Evolutionary conservation across 768 basidiomycete species (phyloP).

Genomic region (Tricholoma matsutake): DNA sequence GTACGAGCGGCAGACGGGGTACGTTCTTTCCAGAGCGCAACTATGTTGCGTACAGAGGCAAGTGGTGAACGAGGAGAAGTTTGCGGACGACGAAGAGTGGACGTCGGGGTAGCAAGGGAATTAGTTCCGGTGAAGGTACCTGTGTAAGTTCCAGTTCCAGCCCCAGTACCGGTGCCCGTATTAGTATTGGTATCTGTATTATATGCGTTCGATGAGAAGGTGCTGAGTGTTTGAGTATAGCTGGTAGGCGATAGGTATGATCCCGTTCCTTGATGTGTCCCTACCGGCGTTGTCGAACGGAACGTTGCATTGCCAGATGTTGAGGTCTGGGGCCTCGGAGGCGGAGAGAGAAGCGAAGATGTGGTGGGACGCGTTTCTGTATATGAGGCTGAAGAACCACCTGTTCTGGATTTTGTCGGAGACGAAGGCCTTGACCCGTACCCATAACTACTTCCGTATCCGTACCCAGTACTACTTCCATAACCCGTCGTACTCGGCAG

Average conservation of each 20-base stretch:
- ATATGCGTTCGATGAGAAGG: slow-evolving; percentile 31
- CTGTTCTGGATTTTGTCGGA: slow-evolving; percentile 38
- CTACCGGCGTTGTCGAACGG: slow-evolving; percentile 28
- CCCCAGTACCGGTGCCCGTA: slow-evolving; percentile 30
- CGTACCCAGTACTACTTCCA: slow-evolving; percentile 27
- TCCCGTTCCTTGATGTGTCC: slow-evolving; percentile 24
- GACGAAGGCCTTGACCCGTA: slow-evolving; percentile 44
- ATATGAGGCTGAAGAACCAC: slow-evolving; percentile 33
- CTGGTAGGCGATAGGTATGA: slow-evolving; percentile 34
- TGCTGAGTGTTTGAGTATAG: slow-evolving; percentile 36
- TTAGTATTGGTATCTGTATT: slow-evolving; percentile 26
- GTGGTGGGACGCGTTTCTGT: slow-evolving; percentile 28
- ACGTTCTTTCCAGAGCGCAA: slow-evolving; percentile 78
- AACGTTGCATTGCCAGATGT: slow-evolving; percentile 23
- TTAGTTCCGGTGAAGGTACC: slow-evolving; percentile 35
- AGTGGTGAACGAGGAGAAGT: slow-evolving; percentile 69
- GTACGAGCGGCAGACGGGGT: slow-evolving; percentile 49
- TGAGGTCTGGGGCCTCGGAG: slow-evolving; percentile 35
- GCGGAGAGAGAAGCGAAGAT: slow-evolving; percentile 49
- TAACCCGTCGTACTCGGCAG: slow-evolving; percentile 29
- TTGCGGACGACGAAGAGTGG: slow-evolving; percentile 60
- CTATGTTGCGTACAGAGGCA: slow-evolving; percentile 73
- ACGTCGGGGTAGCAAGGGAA: slow-evolving; percentile 43
- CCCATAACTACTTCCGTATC: slow-evolving; percentile 29
- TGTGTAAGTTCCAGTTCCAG: slow-evolving; percentile 37